These are phyloP conservation scores for Trichosanthes cucumerina DNA, from an alignment of 306 rosid genomes.

Conservation along the genomic window DNA sequence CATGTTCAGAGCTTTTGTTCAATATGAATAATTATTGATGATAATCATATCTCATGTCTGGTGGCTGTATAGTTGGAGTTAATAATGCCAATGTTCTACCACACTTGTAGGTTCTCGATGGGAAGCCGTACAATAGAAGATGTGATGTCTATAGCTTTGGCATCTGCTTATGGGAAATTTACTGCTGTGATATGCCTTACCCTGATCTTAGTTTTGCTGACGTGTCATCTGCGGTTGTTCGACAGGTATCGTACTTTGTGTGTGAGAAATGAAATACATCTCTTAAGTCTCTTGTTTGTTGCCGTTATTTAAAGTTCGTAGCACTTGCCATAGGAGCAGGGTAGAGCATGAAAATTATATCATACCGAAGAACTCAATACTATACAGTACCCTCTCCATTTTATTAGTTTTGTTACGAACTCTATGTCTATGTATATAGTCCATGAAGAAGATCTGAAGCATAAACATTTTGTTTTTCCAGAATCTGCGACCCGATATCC, in stretches of 20 bases:
- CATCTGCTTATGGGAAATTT: constrained; percentile 66
- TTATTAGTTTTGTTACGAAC: neutral
- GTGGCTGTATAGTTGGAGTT: neutral
- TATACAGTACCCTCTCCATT: neutral
- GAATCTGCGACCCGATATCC: constrained; percentile 57
- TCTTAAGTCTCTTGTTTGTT: neutral
- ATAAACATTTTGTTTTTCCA: constrained; percentile 18
- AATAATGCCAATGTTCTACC: neutral
- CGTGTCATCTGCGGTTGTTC: constrained; percentile 49
- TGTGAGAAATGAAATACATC: neutral
- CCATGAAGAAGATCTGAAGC: neutral
- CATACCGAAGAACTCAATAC: neutral
- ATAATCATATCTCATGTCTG: neutral
- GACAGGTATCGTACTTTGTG: constrained; percentile 30
- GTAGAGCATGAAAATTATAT: neutral
- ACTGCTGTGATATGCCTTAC: constrained; percentile 63
- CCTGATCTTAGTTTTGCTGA: constrained; percentile 67
- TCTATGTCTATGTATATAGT: neutral
- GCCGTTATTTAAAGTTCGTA: neutral
- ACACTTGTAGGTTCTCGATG: constrained; percentile 46
- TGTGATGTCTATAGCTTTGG: constrained; percentile 79
- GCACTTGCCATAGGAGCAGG: neutral
- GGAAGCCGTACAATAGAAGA: constrained; percentile 66
- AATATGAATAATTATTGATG: neutral
- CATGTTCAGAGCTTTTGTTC: neutral